Evolutionary conservation across 2,329 filamentous ascomycete genomes (phyloP).

Genomic region (Paraphoma chrysanthemicola): DNA sequence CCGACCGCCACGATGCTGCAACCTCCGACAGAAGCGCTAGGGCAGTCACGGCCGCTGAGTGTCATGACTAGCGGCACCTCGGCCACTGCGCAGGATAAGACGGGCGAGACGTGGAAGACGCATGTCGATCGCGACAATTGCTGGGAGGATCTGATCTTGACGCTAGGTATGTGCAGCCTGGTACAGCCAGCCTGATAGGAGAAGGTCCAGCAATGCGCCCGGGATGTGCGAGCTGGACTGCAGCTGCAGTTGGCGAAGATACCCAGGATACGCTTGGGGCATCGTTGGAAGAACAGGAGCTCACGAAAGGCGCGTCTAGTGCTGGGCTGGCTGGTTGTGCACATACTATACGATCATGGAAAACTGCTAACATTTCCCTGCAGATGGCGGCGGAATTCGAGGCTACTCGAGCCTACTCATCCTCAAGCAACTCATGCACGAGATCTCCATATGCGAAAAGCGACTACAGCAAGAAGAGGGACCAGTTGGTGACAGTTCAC

Average conservation of each 20-base stretch:
- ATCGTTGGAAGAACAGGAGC: too few relatives aligned
- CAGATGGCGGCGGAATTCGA: slow-evolving; percentile 59
- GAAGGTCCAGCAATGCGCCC: background rate
- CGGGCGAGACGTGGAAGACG: slow-evolving; percentile 53
- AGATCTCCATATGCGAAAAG: slow-evolving; percentile 54
- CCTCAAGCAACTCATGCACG: slow-evolving; percentile 57
- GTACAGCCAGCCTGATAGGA: slow-evolving; percentile 1
- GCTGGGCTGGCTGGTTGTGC: too few relatives aligned
- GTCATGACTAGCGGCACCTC: slow-evolving; percentile 44
- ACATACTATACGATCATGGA: too few relatives aligned
- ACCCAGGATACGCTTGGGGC: too few relatives aligned
- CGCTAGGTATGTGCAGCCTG: slow-evolving; percentile 44
- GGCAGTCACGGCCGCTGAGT: slow-evolving; percentile 39
- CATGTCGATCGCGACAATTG: slow-evolving; percentile 50
- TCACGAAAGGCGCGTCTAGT: too few relatives aligned
- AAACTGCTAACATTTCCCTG: slow-evolving; percentile 25
- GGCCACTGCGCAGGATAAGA: slow-evolving; percentile 48
- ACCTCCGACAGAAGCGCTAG: slow-evolving; percentile 6
- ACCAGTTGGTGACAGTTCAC: slow-evolving; percentile 33
- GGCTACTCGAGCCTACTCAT: slow-evolving; percentile 60
- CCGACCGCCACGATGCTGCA: slow-evolving; percentile 33
- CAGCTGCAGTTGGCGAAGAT: too few relatives aligned
- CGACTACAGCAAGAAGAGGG: slow-evolving; percentile 53
- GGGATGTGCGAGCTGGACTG: too few relatives aligned
- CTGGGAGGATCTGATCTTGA: slow-evolving; percentile 58